Conservation (phyloP, 176 grass and related monocot genomes). For the Oryza coarctata region DNA sequence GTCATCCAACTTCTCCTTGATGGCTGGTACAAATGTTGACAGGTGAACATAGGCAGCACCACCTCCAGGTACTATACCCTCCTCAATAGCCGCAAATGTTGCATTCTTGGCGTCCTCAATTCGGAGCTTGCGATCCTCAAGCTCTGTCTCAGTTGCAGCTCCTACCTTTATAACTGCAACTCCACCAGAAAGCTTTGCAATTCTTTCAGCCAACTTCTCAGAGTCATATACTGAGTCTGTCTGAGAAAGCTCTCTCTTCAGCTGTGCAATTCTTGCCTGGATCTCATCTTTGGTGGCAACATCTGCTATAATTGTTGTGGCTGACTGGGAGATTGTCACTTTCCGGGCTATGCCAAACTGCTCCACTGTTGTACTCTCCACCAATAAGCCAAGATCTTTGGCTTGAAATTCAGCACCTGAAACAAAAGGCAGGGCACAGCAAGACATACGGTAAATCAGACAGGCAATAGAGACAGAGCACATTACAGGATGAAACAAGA, state of each 20-base stretch:
- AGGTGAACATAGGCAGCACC: constrained; percentile 86
- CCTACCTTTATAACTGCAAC: constrained; percentile 95
- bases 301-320: constrained; percentile 89
- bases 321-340: constrained; percentile 62
- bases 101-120: constrained; percentile 96
- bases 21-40: constrained; percentile 63
- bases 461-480: background rate
- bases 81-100: constrained; percentile 90
- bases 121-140: constrained; percentile 89
- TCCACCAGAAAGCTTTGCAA: constrained; percentile 89
- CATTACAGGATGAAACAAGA: background rate
- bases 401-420: constrained; percentile 94
- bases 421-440: background rate
- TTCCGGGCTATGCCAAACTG: constrained; percentile 80
- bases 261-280: constrained; percentile 75
- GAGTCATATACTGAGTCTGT: constrained; percentile 84
- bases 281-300: constrained; percentile 83
- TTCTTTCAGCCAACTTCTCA: constrained; percentile 91
- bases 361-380: constrained; percentile 78
- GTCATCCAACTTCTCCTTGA: constrained; percentile 85
- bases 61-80: constrained; percentile 94
- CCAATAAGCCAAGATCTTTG: constrained; percentile 74
- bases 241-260: constrained; percentile 85
- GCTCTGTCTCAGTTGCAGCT: constrained; percentile 82
- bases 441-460: background rate